Percentiles rank a stretch among this genome's conserved stretches.
phyloP scores from a whole-genome alignment of 2,329 filamentous ascomycete species.

The Nothomitra cinnamomea region DNA sequence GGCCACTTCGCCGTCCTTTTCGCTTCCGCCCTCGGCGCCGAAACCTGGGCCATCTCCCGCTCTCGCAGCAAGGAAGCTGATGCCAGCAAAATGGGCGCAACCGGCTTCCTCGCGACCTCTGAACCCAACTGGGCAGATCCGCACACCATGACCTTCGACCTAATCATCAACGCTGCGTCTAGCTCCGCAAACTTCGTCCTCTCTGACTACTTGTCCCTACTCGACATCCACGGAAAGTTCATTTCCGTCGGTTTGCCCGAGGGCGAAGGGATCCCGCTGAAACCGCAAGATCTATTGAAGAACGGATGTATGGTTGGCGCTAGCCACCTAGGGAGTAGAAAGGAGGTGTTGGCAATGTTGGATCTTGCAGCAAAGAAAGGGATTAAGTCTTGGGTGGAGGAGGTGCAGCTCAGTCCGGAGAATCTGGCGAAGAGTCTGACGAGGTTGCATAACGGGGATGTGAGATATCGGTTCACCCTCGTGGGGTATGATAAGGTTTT shows the following conservation, averaged over 20 bases:
- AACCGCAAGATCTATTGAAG: slow-evolving; percentile 38
- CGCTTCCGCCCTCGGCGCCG: slow-evolving; percentile 51
- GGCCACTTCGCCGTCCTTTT: slow-evolving; percentile 53
- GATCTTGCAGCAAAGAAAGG: slow-evolving; percentile 39
- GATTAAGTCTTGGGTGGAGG: slow-evolving; percentile 45
- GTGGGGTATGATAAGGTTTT: slow-evolving; percentile 52
- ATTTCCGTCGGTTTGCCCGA: slow-evolving; percentile 5
- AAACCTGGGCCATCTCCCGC: slow-evolving; percentile 47
- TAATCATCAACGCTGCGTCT: slow-evolving; percentile 43
- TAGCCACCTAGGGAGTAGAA: slow-evolving; percentile 30
- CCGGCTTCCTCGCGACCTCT: slow-evolving; percentile 37
- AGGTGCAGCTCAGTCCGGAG: slow-evolving; percentile 39
- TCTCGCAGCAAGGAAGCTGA: slow-evolving; percentile 40
- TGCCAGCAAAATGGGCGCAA: slow-evolving; percentile 44
- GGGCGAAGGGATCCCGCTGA: slow-evolving; percentile 33
- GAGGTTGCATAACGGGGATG: slow-evolving; percentile 52
- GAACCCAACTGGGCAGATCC: slow-evolving; percentile 40
- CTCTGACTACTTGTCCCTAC: slow-evolving; percentile 2
- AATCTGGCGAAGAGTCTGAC: slow-evolving; percentile 54
- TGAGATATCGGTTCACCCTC: slow-evolving; percentile 56
- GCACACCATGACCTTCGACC: slow-evolving; percentile 34
- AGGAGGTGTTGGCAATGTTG: slow-evolving; percentile 44
- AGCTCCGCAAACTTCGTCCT: slow-evolving; percentile 25
- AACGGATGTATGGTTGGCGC: slow-evolving; percentile 38
- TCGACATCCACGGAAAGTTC: slow-evolving; percentile 1